Evolutionary conservation across 73 alveolate species (phyloP), one percentile per base, ranked within the genome.

Genomic region (Symbiodinium natans): DNA sequence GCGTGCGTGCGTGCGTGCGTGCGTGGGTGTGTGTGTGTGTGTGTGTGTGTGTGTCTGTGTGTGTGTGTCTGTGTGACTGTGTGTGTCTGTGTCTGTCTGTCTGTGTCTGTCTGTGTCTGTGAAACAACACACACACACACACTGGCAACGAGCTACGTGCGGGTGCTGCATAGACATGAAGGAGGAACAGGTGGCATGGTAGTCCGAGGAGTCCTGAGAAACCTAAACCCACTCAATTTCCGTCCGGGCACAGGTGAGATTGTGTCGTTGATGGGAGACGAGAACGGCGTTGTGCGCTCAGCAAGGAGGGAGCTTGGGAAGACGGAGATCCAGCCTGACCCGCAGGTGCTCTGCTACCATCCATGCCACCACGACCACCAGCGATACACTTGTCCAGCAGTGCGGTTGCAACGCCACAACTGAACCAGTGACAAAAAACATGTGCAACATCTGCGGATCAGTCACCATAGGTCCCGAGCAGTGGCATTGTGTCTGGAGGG

Each of bases 221-320:
- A n/a, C n/a, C n/a, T n/a, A n/a, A n/a, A n/a, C n/a, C n/a, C n/a
- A n/a, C n/a, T n/a, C n/a, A n/a, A n/a, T n/a, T n/a, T n/a, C n/a
- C n/a, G n/a, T n/a, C n/a, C n/a, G n/a, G n/a, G n/a, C 2, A 33
- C 88, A 19, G 88, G 88, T 8, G 88, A 80, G 88, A 80, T 80
- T 33, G 88, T 80, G 88, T 80, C 88, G 88, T 80, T 80, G 56
- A 80, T 38, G 31, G 56, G 38, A 15, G 88, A 34, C 36, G 88
- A 38, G 88, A 80, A 80, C 59, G 88, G 88, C 21, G 88, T 80
- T 34, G 88, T 80, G 9, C 88, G 88, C 88, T 80, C 88, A 15
- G 88, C 88, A 23, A 80, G 21, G 36, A 41, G 42, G 29, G 88
- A 80, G 41, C 54, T 33, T 17, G 88, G 88, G 33, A 80, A 80